Percentiles rank a stretch among this genome's conserved stretches.
Conservation (phyloP, 176 grass and related monocot genomes). For the Alopecurus myosuroides region DNA sequence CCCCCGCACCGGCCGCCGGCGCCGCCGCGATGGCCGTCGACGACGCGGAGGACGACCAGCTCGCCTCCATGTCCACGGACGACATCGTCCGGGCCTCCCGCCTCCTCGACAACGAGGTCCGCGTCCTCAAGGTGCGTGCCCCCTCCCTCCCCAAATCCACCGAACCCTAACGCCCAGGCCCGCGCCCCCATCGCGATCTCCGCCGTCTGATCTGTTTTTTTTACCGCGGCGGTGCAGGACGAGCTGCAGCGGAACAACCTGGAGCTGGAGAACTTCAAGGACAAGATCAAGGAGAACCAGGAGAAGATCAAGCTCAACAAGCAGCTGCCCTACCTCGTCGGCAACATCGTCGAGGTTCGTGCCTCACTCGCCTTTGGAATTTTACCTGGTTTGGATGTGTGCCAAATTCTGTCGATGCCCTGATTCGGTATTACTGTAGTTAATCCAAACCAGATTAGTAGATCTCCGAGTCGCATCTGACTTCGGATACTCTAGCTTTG, state of each 20-base stretch:
- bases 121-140: slow-evolving; percentile 57
- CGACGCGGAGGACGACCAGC: slow-evolving; percentile 59
- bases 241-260: slow-evolving; percentile 72
- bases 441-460: background rate
- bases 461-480: background rate
- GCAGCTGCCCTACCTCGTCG: slow-evolving; percentile 78
- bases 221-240: slow-evolving; percentile 27
- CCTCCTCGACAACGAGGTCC: slow-evolving; percentile 84
- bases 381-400: background rate
- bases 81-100: slow-evolving; percentile 50
- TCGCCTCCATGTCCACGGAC: slow-evolving; percentile 70
- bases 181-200: background rate
- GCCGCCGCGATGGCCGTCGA: slow-evolving; percentile 37
- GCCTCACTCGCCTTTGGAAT: background rate
- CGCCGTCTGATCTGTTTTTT: background rate
- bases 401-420: background rate
- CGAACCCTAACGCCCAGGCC: slow-evolving; percentile 2
- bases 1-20: background rate
- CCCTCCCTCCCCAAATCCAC: background rate
- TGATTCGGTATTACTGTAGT: background rate
- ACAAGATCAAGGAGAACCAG: slow-evolving; percentile 85
- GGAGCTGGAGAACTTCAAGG: slow-evolving; percentile 69
- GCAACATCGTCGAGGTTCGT: slow-evolving; percentile 85
- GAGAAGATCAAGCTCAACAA: slow-evolving; percentile 92
- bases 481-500: background rate